Conservation (phyloP, 495 filamentous ascomycete genomes). For the Penicillium bovifimosum region DNA sequence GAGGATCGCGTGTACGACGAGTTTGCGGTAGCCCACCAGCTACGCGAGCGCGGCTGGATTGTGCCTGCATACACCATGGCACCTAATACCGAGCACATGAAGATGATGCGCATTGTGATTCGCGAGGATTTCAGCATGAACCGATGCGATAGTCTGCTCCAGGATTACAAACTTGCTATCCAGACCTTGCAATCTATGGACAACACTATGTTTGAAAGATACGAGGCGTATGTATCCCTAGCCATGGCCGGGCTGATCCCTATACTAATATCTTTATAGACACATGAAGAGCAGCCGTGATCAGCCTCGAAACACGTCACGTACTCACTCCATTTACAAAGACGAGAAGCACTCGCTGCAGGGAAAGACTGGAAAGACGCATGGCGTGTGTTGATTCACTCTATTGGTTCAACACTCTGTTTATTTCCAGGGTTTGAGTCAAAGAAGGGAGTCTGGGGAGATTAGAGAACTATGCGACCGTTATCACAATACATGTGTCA, state of each 20-base stretch:
- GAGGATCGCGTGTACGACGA: slow-evolving; percentile 70
- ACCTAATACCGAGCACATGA: slow-evolving; percentile 67
- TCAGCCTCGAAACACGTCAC: slow-evolving; percentile 49
- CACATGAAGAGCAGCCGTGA: slow-evolving; percentile 52
- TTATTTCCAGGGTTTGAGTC: not conserved
- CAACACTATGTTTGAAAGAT: slow-evolving; percentile 56
- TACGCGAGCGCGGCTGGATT: slow-evolving; percentile 81
- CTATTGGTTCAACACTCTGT: not conserved
- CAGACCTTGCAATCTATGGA: slow-evolving; percentile 69
- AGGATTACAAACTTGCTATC: slow-evolving; percentile 67
- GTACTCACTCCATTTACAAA: slow-evolving; percentile 62
- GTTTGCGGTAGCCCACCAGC: slow-evolving; percentile 72
- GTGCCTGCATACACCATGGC: slow-evolving; percentile 96
- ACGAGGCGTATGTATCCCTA: slow-evolving; percentile 49
- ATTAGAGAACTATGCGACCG: not conserved
- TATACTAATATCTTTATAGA: slow-evolving; percentile 20
- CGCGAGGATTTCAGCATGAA: slow-evolving; percentile 80
- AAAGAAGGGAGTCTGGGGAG: not conserved
- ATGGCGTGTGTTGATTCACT: slow-evolving; percentile 62
- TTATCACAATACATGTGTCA: not conserved
- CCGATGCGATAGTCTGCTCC: slow-evolving; percentile 66
- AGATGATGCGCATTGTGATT: slow-evolving; percentile 84
- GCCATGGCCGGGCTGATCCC: not conserved
- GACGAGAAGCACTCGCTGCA: slow-evolving; percentile 79
- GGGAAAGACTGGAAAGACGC: slow-evolving; percentile 84